Base-by-base conservation (phyloP, 2,329 filamentous ascomycete genomes). In the Aspergillus cejpii region DNA sequence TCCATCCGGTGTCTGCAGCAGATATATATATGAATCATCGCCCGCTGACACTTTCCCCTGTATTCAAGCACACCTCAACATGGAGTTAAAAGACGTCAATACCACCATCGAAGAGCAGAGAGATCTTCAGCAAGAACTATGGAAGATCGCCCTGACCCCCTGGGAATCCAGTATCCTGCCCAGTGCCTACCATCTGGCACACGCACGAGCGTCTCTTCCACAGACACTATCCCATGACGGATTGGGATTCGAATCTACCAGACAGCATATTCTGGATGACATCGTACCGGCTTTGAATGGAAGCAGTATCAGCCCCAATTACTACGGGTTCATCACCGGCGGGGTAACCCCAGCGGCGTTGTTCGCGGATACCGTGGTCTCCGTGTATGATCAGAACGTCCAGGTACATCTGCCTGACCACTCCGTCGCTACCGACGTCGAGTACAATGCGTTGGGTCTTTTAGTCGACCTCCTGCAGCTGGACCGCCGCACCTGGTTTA, bases 251-350 rank as follows among this genome's bases (percentile, higher is more conserved):
- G 57, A 63, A 27, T 44, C 50, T 7, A 54, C 60, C n/a, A 62
- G 60, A 41, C 47, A 53, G 12, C 70, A 74, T 46, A 56, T 74
- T n/a, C 19, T 68, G 3, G 46, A 65, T 15, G 63, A 70, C 28
- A 62, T 74, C 36, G 61, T 69, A 5, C 70, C 71, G 0, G 84
- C 76, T 1, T 75, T 92, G 47, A 88, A 83, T 55, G 77, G 74
- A 12, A 78, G 80, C 57, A 82, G 80, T 53, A 74, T 77, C 33
- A 80, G 77, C 34, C 66, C 80, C 8, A 79, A 81, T 43, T 94
- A 94, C 73, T 94, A 87, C 64, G 90, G 88, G 47, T 95, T 96
- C 63, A 85, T 96, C 5, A 94, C 84, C 0, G 91, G 91, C 36
- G 85, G 87, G 11, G 74, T 77, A 6, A 85, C 90, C 0, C 87